Evolutionary conservation across 352 stramenopile genomes (phyloP), one percentile per base, ranked within the genome.

Genomic region (Hyaloperonospora arabidopsidis): DNA sequence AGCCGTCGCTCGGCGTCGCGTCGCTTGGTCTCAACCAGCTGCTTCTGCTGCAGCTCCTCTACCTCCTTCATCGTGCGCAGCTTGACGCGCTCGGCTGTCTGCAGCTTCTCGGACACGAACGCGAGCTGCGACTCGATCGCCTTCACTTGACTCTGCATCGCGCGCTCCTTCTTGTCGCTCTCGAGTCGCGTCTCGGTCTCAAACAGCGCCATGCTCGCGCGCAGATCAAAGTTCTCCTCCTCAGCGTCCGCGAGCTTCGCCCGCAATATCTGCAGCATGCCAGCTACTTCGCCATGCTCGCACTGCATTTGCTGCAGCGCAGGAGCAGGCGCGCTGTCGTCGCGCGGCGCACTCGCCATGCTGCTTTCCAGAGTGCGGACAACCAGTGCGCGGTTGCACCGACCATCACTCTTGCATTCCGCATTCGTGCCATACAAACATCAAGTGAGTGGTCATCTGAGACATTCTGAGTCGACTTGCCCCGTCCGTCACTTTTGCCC

Each of bases 141-240:
- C n/a, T 68, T 3, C 15, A 85, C 55, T 25, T 74, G 58, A 15
- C 64, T 75, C 45, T 71, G 46, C 62, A 88, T 69, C 38, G 61
- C 47, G 17, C 72, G 58, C 54, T 68, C 63, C 21, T 58, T 76
- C 49, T 80, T 71, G 7, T 64, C 61, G 49, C 66, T 78, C 14
- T 67, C 50, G 53, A 57, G 73, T 22, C 61, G 56, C 34, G 70
- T 71, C 52, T 91, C 81, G 0, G 68, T 62, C 46, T 86, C 70
- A 11, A 82, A 64, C 2, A 75, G 65, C 25, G 57, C 46, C 69
- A 87, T 81, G 44, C 66, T 73, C 1, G 64, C 59, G n/a, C 44
- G 61, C 48, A 91, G 56, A 35, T 91, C 68, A 29, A 82, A 88
- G 46, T 80, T 88, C 1, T 87, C 78, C 15, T 87, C 78, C 50